Base-by-base conservation (phyloP, 1,139 yeast genomes). In the Pneumocystis carinii region DNA sequence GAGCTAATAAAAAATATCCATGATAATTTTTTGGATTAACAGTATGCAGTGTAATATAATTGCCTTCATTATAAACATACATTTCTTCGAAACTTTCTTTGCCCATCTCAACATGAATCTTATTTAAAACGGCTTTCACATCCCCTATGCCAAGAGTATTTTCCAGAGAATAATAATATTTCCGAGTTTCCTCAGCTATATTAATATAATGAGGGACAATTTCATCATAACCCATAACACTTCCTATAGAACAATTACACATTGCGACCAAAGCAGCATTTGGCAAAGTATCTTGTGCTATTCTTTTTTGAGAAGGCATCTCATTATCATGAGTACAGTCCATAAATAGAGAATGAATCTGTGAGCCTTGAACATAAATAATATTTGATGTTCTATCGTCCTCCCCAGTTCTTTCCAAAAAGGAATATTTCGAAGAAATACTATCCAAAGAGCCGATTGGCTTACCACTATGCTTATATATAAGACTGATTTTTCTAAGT, bases 281-380 rank as follows among this genome's bases (percentile, higher is more conserved):
- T 15, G 97, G 95, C 61, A 92, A 78, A 0, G 97, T 90, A 71
- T 92, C 98, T 72, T 90, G 96, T 0, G 89, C 86, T 0, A 96
- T 90, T 72, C 97, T 82, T 75, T 87, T 89, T 70, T 90, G 95
- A 58, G 80, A 80, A 2, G 97, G 96, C 53, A 84, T 85, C 74
- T 89, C 94, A 71, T 92, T 92, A 74, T 92, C 98, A 73, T 92
- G 98, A 2, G 97, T 90, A 71, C 97, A 90, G 73, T 92, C 98
- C 97, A 92, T 90, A 70, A 92, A 87, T 70, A 92, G 78, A 0
- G 97, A 96, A 74, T 90, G 97, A 2, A 96, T 95, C 15, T 85
- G 83, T 59, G 85, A 81, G 8, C 83, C 77, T 0, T 83, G 79
- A 62, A 88, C 79, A 79, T 81, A 56, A 62, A 19, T 37, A 19